These are phyloP conservation scores for Malassezia brasiliensis DNA, from an alignment of 1,284 basidiomycete genomes.

Conservation along the genomic window DNA sequence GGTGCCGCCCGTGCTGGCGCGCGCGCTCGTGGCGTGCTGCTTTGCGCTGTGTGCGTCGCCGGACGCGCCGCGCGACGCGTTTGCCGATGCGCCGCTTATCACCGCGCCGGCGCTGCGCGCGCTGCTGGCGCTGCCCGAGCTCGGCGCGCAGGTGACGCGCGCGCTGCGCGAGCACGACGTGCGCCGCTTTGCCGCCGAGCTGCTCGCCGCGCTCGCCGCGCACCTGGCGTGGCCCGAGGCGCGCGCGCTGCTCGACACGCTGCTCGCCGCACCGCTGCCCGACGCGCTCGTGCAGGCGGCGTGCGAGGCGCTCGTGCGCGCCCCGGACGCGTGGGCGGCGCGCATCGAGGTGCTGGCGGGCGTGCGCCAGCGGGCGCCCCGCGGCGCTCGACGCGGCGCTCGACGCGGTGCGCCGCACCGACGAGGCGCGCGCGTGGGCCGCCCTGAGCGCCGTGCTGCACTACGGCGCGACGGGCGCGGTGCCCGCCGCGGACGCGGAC, in stretches of 20 bases:
- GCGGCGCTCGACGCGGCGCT: constrained; percentile 28
- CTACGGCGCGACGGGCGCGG: constrained; percentile 21
- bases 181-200: constrained; percentile 24
- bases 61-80: constrained; percentile 14
- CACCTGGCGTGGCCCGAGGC: constrained; percentile 18
- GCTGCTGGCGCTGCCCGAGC: constrained; percentile 20
- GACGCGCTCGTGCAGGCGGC: constrained; percentile 15
- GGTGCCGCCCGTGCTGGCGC: constrained; percentile 15
- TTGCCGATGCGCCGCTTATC: constrained; percentile 18
- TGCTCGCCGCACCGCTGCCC: constrained; percentile 20
- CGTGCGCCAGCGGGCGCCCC: constrained; percentile 23
- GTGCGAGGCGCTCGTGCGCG: constrained; percentile 20
- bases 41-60: constrained; percentile 30
- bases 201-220: constrained; percentile 21
- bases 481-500: constrained; percentile 16
- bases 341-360: constrained; percentile 25
- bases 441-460: constrained; percentile 26
- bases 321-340: constrained; percentile 15
- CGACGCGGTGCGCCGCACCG: constrained; percentile 14
- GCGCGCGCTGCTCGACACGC: constrained; percentile 17
- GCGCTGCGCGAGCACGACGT: constrained; percentile 24
- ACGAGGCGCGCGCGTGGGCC: constrained; percentile 24
- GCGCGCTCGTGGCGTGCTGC: constrained; percentile 27
- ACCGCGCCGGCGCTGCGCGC: constrained; percentile 21
- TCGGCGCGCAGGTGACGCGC: constrained; percentile 11